Evolutionary conservation across 1,139 yeast genomes (phyloP), one percentile per base, ranked within the genome.

Genomic region (Diutina mesorugosa): DNA sequence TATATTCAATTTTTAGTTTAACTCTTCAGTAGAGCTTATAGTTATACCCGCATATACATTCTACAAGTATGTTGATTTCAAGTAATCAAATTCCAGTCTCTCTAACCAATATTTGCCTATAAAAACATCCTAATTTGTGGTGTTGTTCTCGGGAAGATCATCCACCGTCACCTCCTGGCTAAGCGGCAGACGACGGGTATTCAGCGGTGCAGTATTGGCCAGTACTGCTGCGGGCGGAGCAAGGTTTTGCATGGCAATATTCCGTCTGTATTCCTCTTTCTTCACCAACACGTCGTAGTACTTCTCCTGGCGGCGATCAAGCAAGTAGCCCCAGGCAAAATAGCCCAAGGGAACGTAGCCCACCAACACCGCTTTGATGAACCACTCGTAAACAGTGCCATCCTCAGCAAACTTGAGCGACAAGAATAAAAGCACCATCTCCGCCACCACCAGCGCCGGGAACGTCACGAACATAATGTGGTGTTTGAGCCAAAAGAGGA

Each of bases 401-500:
- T 35, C 54, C 16, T 52, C 38, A 18, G 29, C 53, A 18, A 50
- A 50, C 16, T 41, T 29, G 12, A 52, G 41, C 48, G 30, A 18
- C 58, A 83, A 69, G 60, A 84, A 77, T 8, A 80, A 62, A 58
- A 82, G 66, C n/a, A 74, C 67, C 70, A 82, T 75, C 65, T 84
- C 89, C 51, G 83, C 72, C 1, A 71, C 60, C 28, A 76, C 65
- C 2, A 78, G 66, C 4, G 77, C 30, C 0, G 87, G 87, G 61
- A 76, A 72, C 14, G 78, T 67, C 4, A 80, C 28, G 59, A 71
- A 73, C 60, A 71, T 73, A 57, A 72, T 69, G 56, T 75, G 64
- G 60, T 71, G 74, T 63, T 78, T 74, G 46, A 76, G 61, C 70
- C 75, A 69, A 55, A 70, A 66, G 29, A 77, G 64, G 64, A 70